These are phyloP conservation scores for Saccharomycopsis synnaedendra DNA, from an alignment of 805 yeast genomes.

Conservation along the genomic window DNA sequence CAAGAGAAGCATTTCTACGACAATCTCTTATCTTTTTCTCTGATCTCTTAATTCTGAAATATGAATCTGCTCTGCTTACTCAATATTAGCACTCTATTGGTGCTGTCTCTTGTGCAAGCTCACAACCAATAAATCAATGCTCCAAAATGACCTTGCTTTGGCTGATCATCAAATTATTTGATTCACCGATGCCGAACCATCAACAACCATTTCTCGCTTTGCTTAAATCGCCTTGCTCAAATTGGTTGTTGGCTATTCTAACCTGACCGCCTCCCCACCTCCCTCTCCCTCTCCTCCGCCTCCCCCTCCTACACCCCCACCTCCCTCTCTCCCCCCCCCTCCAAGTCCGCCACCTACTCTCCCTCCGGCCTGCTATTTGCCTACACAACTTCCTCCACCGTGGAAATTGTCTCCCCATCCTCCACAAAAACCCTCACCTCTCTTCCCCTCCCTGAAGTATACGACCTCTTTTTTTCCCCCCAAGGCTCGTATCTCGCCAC, in stretches of 20 bases:
- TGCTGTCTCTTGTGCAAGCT: too few species aligned
- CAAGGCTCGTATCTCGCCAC: constrained; percentile 70
- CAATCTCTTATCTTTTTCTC: too few species aligned
- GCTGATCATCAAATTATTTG: too few species aligned
- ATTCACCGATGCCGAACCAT: too few species aligned
- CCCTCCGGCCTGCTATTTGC: constrained; percentile 61
- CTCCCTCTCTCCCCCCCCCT: background rate
- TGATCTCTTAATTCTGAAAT: too few species aligned
- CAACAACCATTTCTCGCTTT: too few species aligned
- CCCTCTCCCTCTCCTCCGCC: background rate
- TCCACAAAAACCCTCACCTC: constrained; percentile 40
- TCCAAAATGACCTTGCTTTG: too few species aligned
- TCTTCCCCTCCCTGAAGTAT: constrained; percentile 53
- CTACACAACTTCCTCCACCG: constrained; percentile 54
- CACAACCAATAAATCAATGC: too few species aligned
- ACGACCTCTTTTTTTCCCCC: constrained; percentile 84
- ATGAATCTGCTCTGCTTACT: too few species aligned
- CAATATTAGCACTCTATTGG: too few species aligned
- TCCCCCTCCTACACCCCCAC: background rate
- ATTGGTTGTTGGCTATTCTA: background rate
- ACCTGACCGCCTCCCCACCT: background rate
- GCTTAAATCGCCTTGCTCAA: background rate
- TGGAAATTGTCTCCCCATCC: constrained; percentile 35
- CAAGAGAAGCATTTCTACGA: too few species aligned
- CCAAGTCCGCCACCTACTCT: constrained; percentile 52